Evolutionary conservation across 2,329 filamentous ascomycete genomes (phyloP).

Genomic region (Phialophora macrospora): DNA sequence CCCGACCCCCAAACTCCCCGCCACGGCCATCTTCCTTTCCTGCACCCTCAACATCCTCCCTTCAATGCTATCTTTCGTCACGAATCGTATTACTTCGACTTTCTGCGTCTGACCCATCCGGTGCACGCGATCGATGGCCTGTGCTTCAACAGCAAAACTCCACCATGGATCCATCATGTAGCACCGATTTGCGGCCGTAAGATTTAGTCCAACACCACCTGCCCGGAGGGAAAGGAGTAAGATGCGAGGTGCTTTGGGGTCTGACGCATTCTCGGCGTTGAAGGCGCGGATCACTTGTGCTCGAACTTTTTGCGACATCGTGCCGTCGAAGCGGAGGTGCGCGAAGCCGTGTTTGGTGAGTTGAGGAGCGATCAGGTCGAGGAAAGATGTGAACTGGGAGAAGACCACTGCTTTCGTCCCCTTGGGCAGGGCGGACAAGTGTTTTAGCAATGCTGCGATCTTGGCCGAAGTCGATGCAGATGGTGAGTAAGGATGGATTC

Average conservation of each 20-base stretch:
- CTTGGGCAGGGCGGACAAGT: slow-evolving; percentile 73
- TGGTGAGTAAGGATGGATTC: slow-evolving; percentile 67
- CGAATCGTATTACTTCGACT: slow-evolving; percentile 84
- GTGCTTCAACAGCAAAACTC: slow-evolving; percentile 95
- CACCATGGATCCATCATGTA: slow-evolving; percentile 99
- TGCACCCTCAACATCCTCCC: slow-evolving; percentile 93
- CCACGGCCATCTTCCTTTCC: slow-evolving; percentile 85
- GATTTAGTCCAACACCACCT: slow-evolving; percentile 89
- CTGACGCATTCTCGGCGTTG: slow-evolving; percentile 46
- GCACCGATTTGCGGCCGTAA: slow-evolving; percentile 85
- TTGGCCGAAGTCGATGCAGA: slow-evolving; percentile 73
- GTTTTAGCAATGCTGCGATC: slow-evolving; percentile 75
- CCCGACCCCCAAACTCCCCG: slow-evolving; percentile 94
- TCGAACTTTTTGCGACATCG: slow-evolving; percentile 83
- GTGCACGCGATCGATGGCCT: slow-evolving; percentile 97
- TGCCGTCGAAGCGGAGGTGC: slow-evolving; percentile 87
- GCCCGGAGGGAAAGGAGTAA: slow-evolving; percentile 84
- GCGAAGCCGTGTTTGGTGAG: slow-evolving; percentile 72
- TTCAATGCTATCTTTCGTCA: slow-evolving; percentile 89
- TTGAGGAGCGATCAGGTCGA: slow-evolving; percentile 85
- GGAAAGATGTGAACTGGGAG: slow-evolving; percentile 95
- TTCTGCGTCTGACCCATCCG: slow-evolving; percentile 91
- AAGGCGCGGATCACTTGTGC: slow-evolving; percentile 80
- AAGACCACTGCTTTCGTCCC: slow-evolving; percentile 89
- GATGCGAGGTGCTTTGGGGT: slow-evolving; percentile 53